A percentile compares a stretch with the other conserved stretches of the same genome.
phyloP scores from a whole-genome alignment of 352 stramenopile genomes.

The Phytophthora cactorum region DNA sequence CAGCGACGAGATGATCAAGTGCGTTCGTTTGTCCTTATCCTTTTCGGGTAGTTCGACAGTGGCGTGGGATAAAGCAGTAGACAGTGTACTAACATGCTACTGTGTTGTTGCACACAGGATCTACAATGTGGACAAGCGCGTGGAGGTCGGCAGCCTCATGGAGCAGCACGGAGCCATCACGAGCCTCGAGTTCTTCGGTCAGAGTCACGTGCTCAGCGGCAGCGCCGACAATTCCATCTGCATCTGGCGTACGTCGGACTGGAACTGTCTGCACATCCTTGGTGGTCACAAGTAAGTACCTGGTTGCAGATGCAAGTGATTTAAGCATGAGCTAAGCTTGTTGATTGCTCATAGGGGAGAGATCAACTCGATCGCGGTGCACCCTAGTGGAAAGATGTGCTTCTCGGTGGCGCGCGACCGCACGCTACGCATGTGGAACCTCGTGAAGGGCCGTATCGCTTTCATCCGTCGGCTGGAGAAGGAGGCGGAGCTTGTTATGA shows the following conservation, averaged over 20 bases:
- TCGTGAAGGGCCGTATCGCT: slow-evolving; percentile 88
- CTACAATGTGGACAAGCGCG: slow-evolving; percentile 89
- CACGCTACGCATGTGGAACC: slow-evolving; percentile 91
- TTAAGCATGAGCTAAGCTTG: neutral
- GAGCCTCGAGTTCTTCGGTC: slow-evolving; percentile 86
- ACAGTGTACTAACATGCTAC: slow-evolving; percentile 1
- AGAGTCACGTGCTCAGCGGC: slow-evolving; percentile 88
- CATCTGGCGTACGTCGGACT: slow-evolving; percentile 91
- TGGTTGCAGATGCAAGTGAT: neutral
- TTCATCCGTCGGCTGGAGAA: slow-evolving; percentile 89
- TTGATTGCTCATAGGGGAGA: slow-evolving; percentile 52
- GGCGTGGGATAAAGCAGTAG: neutral
- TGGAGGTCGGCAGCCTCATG: slow-evolving; percentile 88
- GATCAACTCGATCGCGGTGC: slow-evolving; percentile 85
- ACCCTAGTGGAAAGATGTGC: slow-evolving; percentile 89
- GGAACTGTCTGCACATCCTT: slow-evolving; percentile 91
- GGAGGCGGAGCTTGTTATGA: slow-evolving; percentile 75
- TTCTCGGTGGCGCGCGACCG: slow-evolving; percentile 85
- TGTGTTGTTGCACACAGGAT: slow-evolving; percentile 49
- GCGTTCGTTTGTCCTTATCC: slow-evolving; percentile 4
- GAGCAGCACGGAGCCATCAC: slow-evolving; percentile 88
- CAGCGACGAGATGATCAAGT: slow-evolving; percentile 92
- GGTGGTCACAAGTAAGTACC: slow-evolving; percentile 80
- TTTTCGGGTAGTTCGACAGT: neutral
- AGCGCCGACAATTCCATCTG: slow-evolving; percentile 90